Evolutionary conservation across 306 rosid genomes (phyloP).

Genomic region (Glycine soja): DNA sequence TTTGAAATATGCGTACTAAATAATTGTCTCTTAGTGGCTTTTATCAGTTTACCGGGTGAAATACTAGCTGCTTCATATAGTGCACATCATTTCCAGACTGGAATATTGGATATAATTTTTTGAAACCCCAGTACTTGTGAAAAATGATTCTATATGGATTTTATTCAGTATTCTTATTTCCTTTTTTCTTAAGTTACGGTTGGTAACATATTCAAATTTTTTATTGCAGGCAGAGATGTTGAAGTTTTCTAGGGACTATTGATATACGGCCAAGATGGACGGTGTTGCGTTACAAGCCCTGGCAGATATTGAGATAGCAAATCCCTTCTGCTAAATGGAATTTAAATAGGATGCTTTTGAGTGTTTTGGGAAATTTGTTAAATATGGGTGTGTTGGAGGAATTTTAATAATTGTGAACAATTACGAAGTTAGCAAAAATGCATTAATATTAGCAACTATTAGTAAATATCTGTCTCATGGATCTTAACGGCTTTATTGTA

Average conservation of each 20-base stretch:
- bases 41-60: neutral
- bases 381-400: slow-evolving; percentile 38
- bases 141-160: slow-evolving; percentile 24
- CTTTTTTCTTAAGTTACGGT: neutral
- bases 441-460: neutral
- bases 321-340: slow-evolving; percentile 4
- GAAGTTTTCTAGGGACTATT: slow-evolving; percentile 72
- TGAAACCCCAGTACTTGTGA: neutral
- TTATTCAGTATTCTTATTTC: neutral
- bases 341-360: slow-evolving; percentile 19
- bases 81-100: neutral
- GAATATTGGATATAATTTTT: neutral
- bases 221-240: slow-evolving; percentile 70
- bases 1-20: neutral
- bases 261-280: slow-evolving; percentile 44
- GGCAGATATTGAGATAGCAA: slow-evolving; percentile 27
- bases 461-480: slow-evolving; percentile 27
- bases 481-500: slow-evolving; percentile 18
- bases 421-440: slow-evolving; percentile 34
- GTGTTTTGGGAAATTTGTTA: slow-evolving; percentile 33
- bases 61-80: neutral
- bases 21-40: slow-evolving; percentile 1
- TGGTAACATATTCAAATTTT: slow-evolving; percentile 38
- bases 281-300: slow-evolving; percentile 3
- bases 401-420: slow-evolving; percentile 9